These are phyloP conservation scores for Amylocarpus encephaloides DNA, from an alignment of 2,329 filamentous ascomycete genomes.

Conservation along the genomic window DNA sequence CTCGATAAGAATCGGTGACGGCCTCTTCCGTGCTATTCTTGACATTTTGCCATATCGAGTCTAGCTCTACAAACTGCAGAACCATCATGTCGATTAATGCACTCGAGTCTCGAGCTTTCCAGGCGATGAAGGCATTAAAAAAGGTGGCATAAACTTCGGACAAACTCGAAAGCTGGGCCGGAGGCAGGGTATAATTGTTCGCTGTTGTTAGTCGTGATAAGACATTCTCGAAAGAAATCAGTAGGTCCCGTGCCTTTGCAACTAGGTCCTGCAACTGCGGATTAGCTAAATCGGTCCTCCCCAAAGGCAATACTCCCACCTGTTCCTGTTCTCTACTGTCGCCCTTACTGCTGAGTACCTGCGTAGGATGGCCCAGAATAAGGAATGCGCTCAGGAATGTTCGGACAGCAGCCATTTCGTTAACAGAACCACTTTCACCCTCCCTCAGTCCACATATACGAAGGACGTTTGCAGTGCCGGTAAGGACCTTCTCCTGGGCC, in stretches of 20 bases:
- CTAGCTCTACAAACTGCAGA: slow-evolving; percentile 77
- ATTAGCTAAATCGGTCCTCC: slow-evolving; percentile 50
- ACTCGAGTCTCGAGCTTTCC: slow-evolving; percentile 75
- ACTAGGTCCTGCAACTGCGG: slow-evolving; percentile 65
- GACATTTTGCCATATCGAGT: slow-evolving; percentile 77
- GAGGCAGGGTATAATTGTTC: slow-evolving; percentile 62
- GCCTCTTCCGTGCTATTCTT: slow-evolving; percentile 69
- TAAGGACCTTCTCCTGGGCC: slow-evolving; percentile 58
- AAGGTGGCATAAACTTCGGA: slow-evolving; percentile 68
- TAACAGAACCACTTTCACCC: slow-evolving; percentile 53
- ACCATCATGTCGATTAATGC: slow-evolving; percentile 78
- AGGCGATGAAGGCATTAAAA: slow-evolving; percentile 72
- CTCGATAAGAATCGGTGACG: slow-evolving; percentile 68
- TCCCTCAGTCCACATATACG: slow-evolving; percentile 65
- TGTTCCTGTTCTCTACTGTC: slow-evolving; percentile 52
- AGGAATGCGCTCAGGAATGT: slow-evolving; percentile 76
- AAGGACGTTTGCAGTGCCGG: slow-evolving; percentile 60
- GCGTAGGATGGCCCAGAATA: slow-evolving; percentile 70
- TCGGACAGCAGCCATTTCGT: slow-evolving; percentile 63
- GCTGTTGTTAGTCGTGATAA: slow-evolving; percentile 57
- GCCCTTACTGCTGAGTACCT: slow-evolving; percentile 70
- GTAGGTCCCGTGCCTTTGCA: slow-evolving; percentile 67
- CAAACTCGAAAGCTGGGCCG: slow-evolving; percentile 54
- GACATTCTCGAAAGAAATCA: slow-evolving; percentile 72
- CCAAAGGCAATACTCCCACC: slow-evolving; percentile 42